Evolutionary conservation across 441 rosid species (phyloP).

Genomic region (Croton laevigatus): DNA sequence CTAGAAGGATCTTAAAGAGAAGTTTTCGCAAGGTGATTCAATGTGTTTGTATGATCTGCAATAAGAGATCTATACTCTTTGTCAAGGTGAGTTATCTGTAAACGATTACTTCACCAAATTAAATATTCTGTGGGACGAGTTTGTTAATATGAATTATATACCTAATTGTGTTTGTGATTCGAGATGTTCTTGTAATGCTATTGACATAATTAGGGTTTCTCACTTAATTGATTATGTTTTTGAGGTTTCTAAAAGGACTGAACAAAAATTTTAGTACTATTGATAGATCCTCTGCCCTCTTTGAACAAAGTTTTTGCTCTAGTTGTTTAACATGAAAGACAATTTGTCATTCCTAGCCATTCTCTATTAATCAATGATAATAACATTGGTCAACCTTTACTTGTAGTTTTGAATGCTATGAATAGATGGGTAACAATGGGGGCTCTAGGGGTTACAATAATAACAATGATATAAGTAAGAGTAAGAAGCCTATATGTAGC

Average conservation of each 20-base stretch:
- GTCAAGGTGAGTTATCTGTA: background rate
- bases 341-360: background rate
- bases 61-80: background rate
- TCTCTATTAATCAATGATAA: no score
- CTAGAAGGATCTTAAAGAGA: background rate
- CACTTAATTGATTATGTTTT: background rate
- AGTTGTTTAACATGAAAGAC: background rate
- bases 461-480: no score
- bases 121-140: background rate
- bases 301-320: no score
- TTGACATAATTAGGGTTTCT: no score
- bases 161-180: background rate
- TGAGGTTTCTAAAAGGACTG: background rate
- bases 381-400: no score
- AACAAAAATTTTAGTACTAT: no score
- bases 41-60: background rate
- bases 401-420: no score
- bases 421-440: no score
- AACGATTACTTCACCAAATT: background rate
- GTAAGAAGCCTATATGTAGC: no score
- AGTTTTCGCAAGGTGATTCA: background rate
- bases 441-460: no score
- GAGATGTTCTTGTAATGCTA: background rate
- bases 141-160: background rate
- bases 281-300: background rate